These are phyloP conservation scores for Fusarium azukiicola DNA, from an alignment of 2,329 filamentous ascomycete genomes.

Conservation along the genomic window DNA sequence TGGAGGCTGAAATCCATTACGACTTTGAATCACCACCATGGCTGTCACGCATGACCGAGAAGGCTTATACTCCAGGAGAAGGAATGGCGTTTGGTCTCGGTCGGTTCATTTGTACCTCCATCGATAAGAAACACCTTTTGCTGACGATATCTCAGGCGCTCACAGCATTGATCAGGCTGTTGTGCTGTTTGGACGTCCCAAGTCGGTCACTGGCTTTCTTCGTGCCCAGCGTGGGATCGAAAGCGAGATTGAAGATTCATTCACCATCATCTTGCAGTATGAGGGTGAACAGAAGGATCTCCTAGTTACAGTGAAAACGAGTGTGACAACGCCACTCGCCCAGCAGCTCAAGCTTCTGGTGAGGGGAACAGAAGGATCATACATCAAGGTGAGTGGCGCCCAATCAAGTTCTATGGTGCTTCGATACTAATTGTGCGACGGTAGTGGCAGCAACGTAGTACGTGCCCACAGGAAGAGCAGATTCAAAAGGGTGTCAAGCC, in stretches of 20 bases:
- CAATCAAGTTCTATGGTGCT: background rate
- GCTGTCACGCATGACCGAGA: slow-evolving; percentile 58
- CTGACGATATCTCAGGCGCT: slow-evolving; percentile 27
- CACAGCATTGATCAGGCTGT: slow-evolving; percentile 51
- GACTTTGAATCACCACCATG: slow-evolving; percentile 72
- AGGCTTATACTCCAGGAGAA: slow-evolving; percentile 61
- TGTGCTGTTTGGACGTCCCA: slow-evolving; percentile 34
- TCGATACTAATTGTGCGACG: slow-evolving; percentile 56
- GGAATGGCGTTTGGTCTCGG: slow-evolving; percentile 69
- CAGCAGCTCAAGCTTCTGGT: slow-evolving; percentile 46
- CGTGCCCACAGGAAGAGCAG: slow-evolving; percentile 58
- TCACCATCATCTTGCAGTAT: slow-evolving; percentile 82
- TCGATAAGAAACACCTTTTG: too few species aligned
- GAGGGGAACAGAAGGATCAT: slow-evolving; percentile 49
- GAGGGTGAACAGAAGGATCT: slow-evolving; percentile 58
- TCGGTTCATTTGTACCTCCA: slow-evolving; percentile 24
- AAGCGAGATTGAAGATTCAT: slow-evolving; percentile 67
- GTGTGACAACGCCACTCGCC: slow-evolving; percentile 39
- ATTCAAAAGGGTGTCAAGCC: slow-evolving; percentile 40
- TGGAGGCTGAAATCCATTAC: slow-evolving; percentile 84
- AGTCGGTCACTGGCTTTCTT: slow-evolving; percentile 50
- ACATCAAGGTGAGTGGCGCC: slow-evolving; percentile 33
- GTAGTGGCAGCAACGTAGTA: slow-evolving; percentile 71
- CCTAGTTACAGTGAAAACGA: slow-evolving; percentile 48
- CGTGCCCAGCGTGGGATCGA: slow-evolving; percentile 44